A percentile compares a stretch with the other conserved stretches of the same genome.
Evolutionary conservation across 805 yeast genomes (phyloP).

Genomic region (Saturnispora galanensis): DNA sequence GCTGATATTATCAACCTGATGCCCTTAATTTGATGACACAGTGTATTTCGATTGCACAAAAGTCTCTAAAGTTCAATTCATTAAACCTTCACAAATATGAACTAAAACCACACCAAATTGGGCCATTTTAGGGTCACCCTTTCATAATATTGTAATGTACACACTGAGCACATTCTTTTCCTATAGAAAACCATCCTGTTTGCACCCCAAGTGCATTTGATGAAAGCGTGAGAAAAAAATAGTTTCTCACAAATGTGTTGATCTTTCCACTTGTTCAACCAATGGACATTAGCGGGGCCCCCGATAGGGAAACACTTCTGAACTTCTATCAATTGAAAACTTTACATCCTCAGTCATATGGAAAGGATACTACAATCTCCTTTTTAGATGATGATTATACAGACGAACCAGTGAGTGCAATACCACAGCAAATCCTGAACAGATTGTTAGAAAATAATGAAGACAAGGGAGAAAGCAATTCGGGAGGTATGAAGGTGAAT

Average conservation of each 20-base stretch:
- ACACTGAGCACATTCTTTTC: background rate
- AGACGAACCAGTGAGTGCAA: conserved; percentile 9
- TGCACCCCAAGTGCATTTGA: too few species aligned
- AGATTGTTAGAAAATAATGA: conserved; percentile 15
- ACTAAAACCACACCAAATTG: background rate
- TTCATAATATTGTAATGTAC: background rate
- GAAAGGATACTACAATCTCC: conserved; percentile 16
- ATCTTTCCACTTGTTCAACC: background rate
- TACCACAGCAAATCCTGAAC: conserved; percentile 21
- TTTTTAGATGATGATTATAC: conserved; percentile 14
- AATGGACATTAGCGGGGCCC: conserved; percentile 5
- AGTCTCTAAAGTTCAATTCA: too few species aligned
- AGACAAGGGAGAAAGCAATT: background rate
- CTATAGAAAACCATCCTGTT: too few species aligned
- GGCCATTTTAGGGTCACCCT: background rate
- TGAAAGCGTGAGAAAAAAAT: background rate
- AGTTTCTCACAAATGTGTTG: background rate
- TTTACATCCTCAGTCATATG: conserved; percentile 28
- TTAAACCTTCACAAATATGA: too few species aligned
- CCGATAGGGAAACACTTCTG: conserved; percentile 15
- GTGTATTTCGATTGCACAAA: too few species aligned
- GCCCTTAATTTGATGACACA: too few species aligned
- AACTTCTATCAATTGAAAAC: conserved; percentile 36
- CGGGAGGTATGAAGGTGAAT: background rate
- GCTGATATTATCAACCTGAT: too few species aligned